These are phyloP conservation scores for Hypoxylon cercidicola DNA, from an alignment of 495 filamentous ascomycete genomes.

Conservation along the genomic window DNA sequence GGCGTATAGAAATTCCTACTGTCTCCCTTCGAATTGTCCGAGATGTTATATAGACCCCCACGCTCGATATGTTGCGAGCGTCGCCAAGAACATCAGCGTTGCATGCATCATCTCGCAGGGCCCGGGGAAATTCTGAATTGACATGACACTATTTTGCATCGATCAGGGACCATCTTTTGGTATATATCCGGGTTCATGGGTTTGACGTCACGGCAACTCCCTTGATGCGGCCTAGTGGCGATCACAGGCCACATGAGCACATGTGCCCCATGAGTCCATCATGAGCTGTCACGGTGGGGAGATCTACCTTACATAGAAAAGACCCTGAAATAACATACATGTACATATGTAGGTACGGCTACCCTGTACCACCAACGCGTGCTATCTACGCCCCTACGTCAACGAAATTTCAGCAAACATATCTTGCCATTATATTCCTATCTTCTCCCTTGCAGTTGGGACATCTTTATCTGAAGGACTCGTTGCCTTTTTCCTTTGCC, in stretches of 20 bases:
- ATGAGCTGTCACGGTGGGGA: not conserved
- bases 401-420: conserved; percentile 17
- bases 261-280: not conserved
- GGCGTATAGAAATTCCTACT: not conserved
- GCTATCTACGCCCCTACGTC: conserved; percentile 15
- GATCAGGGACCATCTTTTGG: conserved; percentile 17
- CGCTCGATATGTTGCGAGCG: conserved; percentile 2
- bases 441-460: no score
- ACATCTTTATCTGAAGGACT: no score
- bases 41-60: conserved; percentile 8
- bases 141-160: conserved; percentile 8
- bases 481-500: no score
- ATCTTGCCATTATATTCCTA: no score
- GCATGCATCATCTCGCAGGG: conserved; percentile 21
- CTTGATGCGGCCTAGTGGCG: conserved; percentile 7
- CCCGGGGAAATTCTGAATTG: no score
- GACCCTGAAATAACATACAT: no score
- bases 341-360: not conserved
- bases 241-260: not conserved
- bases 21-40: no score
- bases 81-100: conserved; percentile 19
- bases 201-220: conserved; percentile 27
- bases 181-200: not conserved
- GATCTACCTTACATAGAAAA: not conserved
- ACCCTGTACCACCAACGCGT: not conserved